A percentile compares a stretch with the other conserved stretches of the same genome.
These are phyloP conservation scores for Cladorrhinum samala DNA, from an alignment of 495 filamentous ascomycete species.

Conservation along the genomic window DNA sequence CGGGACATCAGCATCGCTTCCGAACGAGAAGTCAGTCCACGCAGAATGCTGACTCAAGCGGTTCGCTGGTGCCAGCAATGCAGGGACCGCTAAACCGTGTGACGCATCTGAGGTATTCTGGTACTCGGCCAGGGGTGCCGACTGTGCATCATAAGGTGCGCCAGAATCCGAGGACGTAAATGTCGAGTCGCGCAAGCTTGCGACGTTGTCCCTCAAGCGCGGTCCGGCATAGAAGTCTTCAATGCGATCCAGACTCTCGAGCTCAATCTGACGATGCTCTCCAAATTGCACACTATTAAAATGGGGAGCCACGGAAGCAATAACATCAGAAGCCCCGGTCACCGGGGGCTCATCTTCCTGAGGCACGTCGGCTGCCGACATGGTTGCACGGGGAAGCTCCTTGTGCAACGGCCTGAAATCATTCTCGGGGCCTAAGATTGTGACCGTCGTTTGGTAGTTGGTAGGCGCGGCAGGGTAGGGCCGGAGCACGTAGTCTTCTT, in stretches of 20 bases:
- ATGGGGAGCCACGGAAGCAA: slow-evolving; percentile 7
- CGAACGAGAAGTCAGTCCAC: slow-evolving; percentile 54
- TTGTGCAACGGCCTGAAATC: slow-evolving; percentile 32
- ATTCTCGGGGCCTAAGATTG: slow-evolving; percentile 36
- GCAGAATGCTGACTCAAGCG: slow-evolving; percentile 45
- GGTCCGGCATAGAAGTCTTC: slow-evolving; percentile 33
- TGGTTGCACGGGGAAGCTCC: slow-evolving; percentile 24
- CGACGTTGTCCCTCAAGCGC: slow-evolving; percentile 27
- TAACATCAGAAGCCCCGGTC: slow-evolving; percentile 5
- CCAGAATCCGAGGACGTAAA: slow-evolving; percentile 26
- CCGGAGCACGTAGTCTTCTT: slow-evolving; percentile 34
- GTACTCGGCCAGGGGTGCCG: slow-evolving; percentile 16
- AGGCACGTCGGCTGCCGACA: slow-evolving; percentile 14
- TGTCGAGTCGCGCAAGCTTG: slow-evolving; percentile 28
- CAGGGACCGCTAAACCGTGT: slow-evolving; percentile 37
- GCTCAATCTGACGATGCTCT: slow-evolving; percentile 7
- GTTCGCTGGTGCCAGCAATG: slow-evolving; percentile 38
- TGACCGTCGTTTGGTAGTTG: slow-evolving; percentile 38
- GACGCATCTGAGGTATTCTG: slow-evolving; percentile 23
- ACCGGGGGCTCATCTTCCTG: slow-evolving; percentile 19
- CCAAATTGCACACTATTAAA: slow-evolving; percentile 4
- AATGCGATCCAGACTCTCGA: slow-evolving; percentile 21
- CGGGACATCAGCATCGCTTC: slow-evolving; percentile 29
- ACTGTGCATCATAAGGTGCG: slow-evolving; percentile 21
- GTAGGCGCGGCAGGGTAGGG: slow-evolving; percentile 30